These are phyloP conservation scores for Nemania sp. DNA, from an alignment of 2,329 filamentous ascomycete genomes.

Conservation along the genomic window DNA sequence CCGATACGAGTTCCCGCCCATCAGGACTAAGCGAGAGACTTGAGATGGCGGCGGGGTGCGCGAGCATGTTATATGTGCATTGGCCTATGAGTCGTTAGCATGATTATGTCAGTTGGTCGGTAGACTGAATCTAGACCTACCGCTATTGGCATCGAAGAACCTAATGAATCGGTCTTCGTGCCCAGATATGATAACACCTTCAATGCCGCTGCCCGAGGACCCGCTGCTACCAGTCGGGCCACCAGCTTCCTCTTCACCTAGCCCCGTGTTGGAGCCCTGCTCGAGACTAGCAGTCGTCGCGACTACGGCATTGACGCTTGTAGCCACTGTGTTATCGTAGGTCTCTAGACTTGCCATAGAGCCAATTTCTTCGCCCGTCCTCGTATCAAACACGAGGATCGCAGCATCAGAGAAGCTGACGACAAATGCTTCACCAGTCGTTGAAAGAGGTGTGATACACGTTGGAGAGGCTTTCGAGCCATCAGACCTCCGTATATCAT, in stretches of 20 bases:
- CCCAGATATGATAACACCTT: conserved; percentile 94
- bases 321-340: conserved; percentile 82
- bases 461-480: conserved; percentile 80
- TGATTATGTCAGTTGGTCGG: conserved; percentile 9
- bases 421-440: conserved; percentile 87
- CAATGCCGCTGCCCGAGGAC: conserved; percentile 79
- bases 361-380: conserved; percentile 90
- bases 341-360: conserved; percentile 95
- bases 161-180: conserved; percentile 96
- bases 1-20: conserved; percentile 92
- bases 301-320: conserved; percentile 90
- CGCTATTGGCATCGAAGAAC: conserved; percentile 98
- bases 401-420: conserved; percentile 92
- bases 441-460: conserved; percentile 89
- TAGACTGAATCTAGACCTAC: conserved; percentile 67
- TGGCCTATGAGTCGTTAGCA: conserved; percentile 73
- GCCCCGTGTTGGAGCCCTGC: conserved; percentile 68
- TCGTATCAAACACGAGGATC: conserved; percentile 91
- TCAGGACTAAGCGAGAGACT: conserved; percentile 92
- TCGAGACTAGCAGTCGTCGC: conserved; percentile 88
- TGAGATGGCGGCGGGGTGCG: conserved; percentile 93
- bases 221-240: conserved; percentile 81
- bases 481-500: conserved; percentile 81
- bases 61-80: conserved; percentile 99
- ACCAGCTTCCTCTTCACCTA: conserved; percentile 79